These are phyloP conservation scores for Raddia distichophylla DNA, from an alignment of 176 grass and related monocot species.

Conservation along the genomic window DNA sequence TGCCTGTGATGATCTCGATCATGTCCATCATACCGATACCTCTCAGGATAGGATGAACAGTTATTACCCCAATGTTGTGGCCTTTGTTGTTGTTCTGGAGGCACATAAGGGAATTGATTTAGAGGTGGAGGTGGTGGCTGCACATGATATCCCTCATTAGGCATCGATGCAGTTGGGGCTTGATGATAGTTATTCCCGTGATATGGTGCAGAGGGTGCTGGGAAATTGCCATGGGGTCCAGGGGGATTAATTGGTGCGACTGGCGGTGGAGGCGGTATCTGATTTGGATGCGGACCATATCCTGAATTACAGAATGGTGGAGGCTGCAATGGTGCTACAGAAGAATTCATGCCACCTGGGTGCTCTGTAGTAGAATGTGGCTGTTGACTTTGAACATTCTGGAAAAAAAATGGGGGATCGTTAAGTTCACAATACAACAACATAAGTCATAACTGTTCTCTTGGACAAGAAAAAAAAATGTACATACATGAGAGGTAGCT, in stretches of 20 bases:
- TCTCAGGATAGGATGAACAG: constrained; percentile 47
- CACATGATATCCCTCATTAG: constrained; percentile 74
- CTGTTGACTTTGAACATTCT: constrained; percentile 81
- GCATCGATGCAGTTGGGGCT: constrained; percentile 42
- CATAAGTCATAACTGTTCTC: constrained; percentile 1
- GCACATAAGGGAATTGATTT: constrained; percentile 65
- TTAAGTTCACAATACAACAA: constrained; percentile 44
- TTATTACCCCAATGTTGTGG: constrained; percentile 53
- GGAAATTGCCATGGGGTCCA: constrained; percentile 49
- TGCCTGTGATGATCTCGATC: constrained; percentile 51
- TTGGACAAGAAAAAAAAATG: constrained; percentile 34
- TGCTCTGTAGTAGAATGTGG: constrained; percentile 44
- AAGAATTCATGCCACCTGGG: constrained; percentile 47
- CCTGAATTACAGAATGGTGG: constrained; percentile 61
- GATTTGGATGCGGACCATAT: constrained; percentile 55
- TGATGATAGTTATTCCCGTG: constrained; percentile 71
- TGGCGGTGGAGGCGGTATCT: constrained; percentile 61
- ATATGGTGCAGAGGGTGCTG: constrained; percentile 42
- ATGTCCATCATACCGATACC: constrained; percentile 47
- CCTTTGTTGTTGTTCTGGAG: constrained; percentile 56
- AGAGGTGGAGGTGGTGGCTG: constrained; percentile 65
- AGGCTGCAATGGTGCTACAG: constrained; percentile 45
- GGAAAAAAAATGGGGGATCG: constrained; percentile 24
- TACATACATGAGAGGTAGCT: constrained; percentile 48
- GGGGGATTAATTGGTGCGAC: constrained; percentile 46